Conservation (phyloP, 768 basidiomycete genomes). For the Cystobasidium onofrii region DNA sequence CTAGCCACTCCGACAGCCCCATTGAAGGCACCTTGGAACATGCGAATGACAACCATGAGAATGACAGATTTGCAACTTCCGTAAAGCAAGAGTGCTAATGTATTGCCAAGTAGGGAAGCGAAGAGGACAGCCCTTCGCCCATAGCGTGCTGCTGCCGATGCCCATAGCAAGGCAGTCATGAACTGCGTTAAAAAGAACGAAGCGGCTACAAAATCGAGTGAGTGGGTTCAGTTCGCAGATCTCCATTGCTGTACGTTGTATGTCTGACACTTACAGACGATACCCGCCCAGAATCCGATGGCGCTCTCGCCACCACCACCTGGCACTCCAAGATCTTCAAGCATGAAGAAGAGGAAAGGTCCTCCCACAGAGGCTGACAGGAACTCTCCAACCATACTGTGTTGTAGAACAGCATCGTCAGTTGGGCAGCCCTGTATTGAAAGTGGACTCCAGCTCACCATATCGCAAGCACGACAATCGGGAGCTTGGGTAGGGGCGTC, state of each 20-base stretch:
- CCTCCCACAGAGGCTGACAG: constrained; percentile 55
- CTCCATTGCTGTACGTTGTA: too few relatives aligned
- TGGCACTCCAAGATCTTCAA: constrained; percentile 47
- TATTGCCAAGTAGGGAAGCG: constrained; percentile 75
- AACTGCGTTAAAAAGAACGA: constrained; percentile 93
- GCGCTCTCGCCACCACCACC: constrained; percentile 68
- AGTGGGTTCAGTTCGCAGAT: too few relatives aligned
- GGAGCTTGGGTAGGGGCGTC: constrained; percentile 73
- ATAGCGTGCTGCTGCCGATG: constrained; percentile 87
- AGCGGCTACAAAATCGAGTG: constrained; percentile 57
- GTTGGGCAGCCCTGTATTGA: constrained; percentile 45
- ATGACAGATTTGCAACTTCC: constrained; percentile 66
- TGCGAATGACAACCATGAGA: constrained; percentile 74
- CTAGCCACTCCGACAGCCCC: constrained; percentile 92
- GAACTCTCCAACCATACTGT: constrained; percentile 70
- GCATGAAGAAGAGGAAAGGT: constrained; percentile 25
- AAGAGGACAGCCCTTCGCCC: constrained; percentile 76
- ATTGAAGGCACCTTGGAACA: constrained; percentile 78
- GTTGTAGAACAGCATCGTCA: constrained; percentile 46
- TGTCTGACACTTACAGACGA: constrained; percentile 55
- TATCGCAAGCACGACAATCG: constrained; percentile 69
- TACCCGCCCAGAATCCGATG: constrained; percentile 80
- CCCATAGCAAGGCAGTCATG: constrained; percentile 88
- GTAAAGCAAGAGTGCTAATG: constrained; percentile 66
- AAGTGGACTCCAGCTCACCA: neutral